A percentile compares a stretch with the other conserved stretches of the same genome.
Conservation (phyloP, 2,329 filamentous ascomycete genomes). For the Gliomastix tumulicola region DNA sequence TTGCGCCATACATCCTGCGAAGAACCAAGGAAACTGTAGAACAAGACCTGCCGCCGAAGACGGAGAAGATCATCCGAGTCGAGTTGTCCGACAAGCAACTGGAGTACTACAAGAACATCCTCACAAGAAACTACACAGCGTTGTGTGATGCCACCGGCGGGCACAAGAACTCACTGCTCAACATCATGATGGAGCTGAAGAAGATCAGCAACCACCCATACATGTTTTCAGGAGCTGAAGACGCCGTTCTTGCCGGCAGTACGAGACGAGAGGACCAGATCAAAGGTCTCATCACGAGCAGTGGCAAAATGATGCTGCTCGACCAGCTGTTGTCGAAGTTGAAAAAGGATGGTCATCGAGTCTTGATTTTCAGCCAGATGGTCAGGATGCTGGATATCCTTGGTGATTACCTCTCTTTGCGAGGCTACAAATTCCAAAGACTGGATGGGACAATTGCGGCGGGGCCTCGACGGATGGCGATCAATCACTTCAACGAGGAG, state of each 20-base stretch:
- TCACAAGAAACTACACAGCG: slow-evolving; percentile 92
- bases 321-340: slow-evolving; percentile 93
- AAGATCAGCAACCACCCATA: slow-evolving; percentile 99
- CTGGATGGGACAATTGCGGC: slow-evolving; percentile 93
- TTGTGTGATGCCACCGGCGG: slow-evolving; percentile 85
- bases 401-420: slow-evolving; percentile 84
- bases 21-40: slow-evolving; percentile 97
- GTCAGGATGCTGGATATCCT: slow-evolving; percentile 97
- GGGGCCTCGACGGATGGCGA: slow-evolving; percentile 80
- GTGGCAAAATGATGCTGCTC: slow-evolving; percentile 98
- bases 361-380: slow-evolving; percentile 99
- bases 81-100: slow-evolving; percentile 94
- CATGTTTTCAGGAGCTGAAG: slow-evolving; percentile 93
- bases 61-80: slow-evolving; percentile 97
- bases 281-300: slow-evolving; percentile 89
- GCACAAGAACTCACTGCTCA: slow-evolving; percentile 89
- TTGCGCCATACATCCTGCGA: slow-evolving; percentile 90
- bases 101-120: slow-evolving; percentile 98
- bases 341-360: slow-evolving; percentile 87
- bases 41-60: slow-evolving; percentile 92
- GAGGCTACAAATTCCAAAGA: slow-evolving; percentile 92
- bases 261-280: slow-evolving; percentile 81
- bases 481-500: slow-evolving; percentile 98
- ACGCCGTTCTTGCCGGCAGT: slow-evolving; percentile 76
- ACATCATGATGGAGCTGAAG: slow-evolving; percentile 99